Evolutionary conservation across 352 stramenopile genomes (phyloP), one percentile per base, ranked within the genome.

Genomic region (Phytophthora pistaciae): DNA sequence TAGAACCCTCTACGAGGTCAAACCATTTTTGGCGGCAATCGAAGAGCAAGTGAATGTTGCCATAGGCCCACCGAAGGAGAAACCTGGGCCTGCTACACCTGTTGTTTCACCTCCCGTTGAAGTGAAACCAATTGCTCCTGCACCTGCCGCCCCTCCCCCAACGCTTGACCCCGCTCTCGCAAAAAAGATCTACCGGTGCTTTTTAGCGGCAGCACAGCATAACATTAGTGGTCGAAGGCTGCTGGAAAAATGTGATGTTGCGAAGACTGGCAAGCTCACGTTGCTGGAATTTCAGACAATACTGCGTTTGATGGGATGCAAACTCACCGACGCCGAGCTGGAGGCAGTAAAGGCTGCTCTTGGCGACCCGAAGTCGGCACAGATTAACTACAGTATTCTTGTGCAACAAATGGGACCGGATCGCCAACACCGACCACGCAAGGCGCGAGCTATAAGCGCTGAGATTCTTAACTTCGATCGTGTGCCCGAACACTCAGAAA

Each of bases 221-320:
- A 94, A 95, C 60, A 84, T 95, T 53, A 95, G 87, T 21, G 88
- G 86, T 4, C 74, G 81, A 48, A 88, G 84, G 29, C 66, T 95
- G 5, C 71, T 95, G 3, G 84, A 95, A 67, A 91, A 91, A 44
- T 94, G 84, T 60, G 88, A 95, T 63, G 60, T 66, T 6, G 68
- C 78, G 16, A 81, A 74, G 42, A 87, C 76, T 0, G 88, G 88
- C 5, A 65, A 78, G 4, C 82, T 94, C 1, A 89, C 84, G 3
- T 42, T 91, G 29, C 63, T 91, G 16, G 88, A 95, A 62, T 88
- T 93, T 42, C 81, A 92, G 64, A 94, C 86, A 0, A 85, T 95
- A 3, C 66, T 95, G n/a, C 83, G 88, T 1, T 68, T 95, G 42
- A 92, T 95, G 77, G 86, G 85, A 3, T 95, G 88, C 68, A 64